These are phyloP conservation scores for Didymella arachidicola DNA, from an alignment of 2,329 filamentous ascomycete species.

Conservation along the genomic window DNA sequence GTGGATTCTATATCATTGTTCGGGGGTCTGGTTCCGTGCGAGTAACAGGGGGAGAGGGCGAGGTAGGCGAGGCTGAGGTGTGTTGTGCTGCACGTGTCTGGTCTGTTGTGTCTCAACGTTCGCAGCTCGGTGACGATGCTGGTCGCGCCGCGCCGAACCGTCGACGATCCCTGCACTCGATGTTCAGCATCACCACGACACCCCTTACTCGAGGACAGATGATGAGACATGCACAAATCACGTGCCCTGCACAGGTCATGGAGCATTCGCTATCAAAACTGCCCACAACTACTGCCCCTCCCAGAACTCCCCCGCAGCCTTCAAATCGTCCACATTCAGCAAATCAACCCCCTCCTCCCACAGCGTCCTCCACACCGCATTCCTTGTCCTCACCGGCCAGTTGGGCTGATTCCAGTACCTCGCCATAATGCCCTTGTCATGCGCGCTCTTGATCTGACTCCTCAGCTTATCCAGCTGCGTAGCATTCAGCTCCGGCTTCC, in stretches of 20 bases:
- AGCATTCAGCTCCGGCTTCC: constrained; percentile 49
- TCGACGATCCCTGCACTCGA: constrained; percentile 14
- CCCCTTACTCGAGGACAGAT: not conserved
- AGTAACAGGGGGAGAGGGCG: not conserved
- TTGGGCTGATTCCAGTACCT: constrained; percentile 70
- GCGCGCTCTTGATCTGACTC: constrained; percentile 62
- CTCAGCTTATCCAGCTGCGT: constrained; percentile 61
- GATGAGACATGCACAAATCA: not conserved
- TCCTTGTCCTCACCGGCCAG: constrained; percentile 62
- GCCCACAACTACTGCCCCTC: constrained; percentile 23
- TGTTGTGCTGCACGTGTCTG: constrained; percentile 2
- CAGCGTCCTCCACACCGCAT: constrained; percentile 61
- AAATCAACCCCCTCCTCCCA: constrained; percentile 66
- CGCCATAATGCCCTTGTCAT: constrained; percentile 64
- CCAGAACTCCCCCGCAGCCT: constrained; percentile 56
- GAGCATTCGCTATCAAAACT: not conserved
- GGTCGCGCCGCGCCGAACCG: constrained; percentile 12
- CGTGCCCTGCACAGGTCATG: not conserved
- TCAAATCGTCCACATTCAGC: constrained; percentile 70
- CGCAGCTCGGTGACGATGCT: constrained; percentile 17
- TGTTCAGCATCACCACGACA: not conserved
- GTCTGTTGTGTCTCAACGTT: constrained; percentile 12
- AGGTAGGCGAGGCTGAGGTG: not conserved
- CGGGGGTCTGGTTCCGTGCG: too few species aligned
- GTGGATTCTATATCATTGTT: constrained; percentile 10